Conservation (phyloP, 2,329 filamentous ascomycete species). For the Anthostomella pinea region DNA sequence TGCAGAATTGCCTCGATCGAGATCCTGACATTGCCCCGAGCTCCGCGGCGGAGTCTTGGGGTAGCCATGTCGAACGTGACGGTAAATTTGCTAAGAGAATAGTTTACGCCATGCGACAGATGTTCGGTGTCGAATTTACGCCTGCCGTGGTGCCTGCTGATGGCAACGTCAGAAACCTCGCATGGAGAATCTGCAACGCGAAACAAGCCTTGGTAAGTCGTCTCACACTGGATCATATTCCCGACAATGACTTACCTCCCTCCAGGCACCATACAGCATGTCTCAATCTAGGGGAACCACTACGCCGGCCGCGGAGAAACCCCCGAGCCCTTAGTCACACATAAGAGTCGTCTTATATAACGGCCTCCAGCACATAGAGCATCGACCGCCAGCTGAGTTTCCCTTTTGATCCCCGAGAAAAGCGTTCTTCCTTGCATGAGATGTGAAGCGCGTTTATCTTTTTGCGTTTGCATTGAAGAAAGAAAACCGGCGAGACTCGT, state of each 20-base stretch:
- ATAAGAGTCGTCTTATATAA: not conserved
- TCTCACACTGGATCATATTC: too few species aligned
- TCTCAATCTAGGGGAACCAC: slow-evolving; percentile 60
- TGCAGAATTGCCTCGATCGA: slow-evolving; percentile 89
- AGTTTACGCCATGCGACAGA: slow-evolving; percentile 90
- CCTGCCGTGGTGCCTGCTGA: slow-evolving; percentile 90
- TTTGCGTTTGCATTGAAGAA: too few species aligned
- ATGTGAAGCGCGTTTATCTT: too few species aligned
- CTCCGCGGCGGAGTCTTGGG: slow-evolving; percentile 77
- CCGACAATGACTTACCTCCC: too few species aligned
- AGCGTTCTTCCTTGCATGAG: too few species aligned
- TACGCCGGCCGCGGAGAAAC: slow-evolving; percentile 46
- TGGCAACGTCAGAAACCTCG: slow-evolving; percentile 83
- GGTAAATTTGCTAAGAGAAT: slow-evolving; percentile 86
- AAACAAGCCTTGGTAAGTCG: slow-evolving; percentile 85
- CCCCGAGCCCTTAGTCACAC: not conserved
- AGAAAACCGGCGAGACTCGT: too few species aligned
- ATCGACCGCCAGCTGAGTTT: not conserved
- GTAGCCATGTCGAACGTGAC: slow-evolving; percentile 78
- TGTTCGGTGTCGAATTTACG: slow-evolving; percentile 96
- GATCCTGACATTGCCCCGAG: slow-evolving; percentile 87
- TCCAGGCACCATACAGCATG: slow-evolving; percentile 69
- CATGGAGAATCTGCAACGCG: slow-evolving; percentile 92
- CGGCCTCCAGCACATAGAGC: not conserved
- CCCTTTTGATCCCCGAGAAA: not conserved